Base-by-base conservation (phyloP, 1,284 basidiomycete genomes). In the Pascua sp. region DNA sequence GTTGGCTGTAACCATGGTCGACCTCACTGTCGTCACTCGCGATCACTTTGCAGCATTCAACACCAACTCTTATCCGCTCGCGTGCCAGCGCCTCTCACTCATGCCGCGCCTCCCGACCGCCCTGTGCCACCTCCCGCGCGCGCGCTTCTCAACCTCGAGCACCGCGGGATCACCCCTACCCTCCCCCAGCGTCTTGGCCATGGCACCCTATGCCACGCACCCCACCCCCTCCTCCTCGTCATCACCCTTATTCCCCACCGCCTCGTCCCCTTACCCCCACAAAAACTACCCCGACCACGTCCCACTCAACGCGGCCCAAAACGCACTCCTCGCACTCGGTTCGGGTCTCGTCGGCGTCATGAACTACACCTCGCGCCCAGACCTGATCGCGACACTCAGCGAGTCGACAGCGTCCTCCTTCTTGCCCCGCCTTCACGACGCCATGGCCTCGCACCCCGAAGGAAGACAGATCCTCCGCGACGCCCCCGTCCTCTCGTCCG, bases 351-450 rank as follows among this genome's bases (percentile, higher is more conserved):
- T 91, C 79, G 86, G 92, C 9, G 81, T 98, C 13, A 79, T 84
- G 47, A 85, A 96, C 73, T 92, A 93, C 16, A 81, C 86, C 45
- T 50, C 36, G 48, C 51, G 60, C 40, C 49, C 67, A 92, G 93
- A 97, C 75, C 91, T 97, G 86, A 85, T 98, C 45, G 93, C 94
- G 17, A 88, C 90, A 8, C 82, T 96, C 10, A 90, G 89, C 24
- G 94, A 98, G 77, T 90, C 90, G 0, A 92, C 91, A 0, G 89
- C 91, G 9, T 86, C 89, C 2, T 84, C 86, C 0, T 86, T 87
- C 61, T 82, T 98, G n/a, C 85, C 88, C 4, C 81, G 83, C 43
- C 79, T 98, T 51, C 85, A 91, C 42, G 86, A 90, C 58, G 77
- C 78, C 44, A 93, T 98, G 90, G 82, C 89, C 1, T 81, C 83